A percentile compares a stretch with the other conserved stretches of the same genome.
Evolutionary conservation across 2,329 filamentous ascomycete genomes (phyloP).

Genomic region (Epichloe scottii): DNA sequence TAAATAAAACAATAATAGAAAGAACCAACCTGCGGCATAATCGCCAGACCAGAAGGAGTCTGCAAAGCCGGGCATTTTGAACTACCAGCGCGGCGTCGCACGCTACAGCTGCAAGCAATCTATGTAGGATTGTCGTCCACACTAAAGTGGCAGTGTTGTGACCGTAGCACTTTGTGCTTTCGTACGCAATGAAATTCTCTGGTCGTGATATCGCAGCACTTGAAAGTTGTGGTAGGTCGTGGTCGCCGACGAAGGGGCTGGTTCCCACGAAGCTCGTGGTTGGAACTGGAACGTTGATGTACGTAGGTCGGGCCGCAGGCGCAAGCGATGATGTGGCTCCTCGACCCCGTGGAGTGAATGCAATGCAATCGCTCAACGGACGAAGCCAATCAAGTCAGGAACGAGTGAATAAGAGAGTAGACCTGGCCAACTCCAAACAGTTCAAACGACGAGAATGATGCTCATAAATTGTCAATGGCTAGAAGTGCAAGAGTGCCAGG

Average conservation of each 20-base stretch:
- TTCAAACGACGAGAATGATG: background rate
- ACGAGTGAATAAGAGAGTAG: background rate
- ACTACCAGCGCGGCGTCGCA: conserved; percentile 7
- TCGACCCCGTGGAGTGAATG: background rate
- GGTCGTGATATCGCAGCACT: too few relatives aligned
- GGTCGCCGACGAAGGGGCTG: background rate
- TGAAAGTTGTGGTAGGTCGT: background rate
- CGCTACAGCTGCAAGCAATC: background rate
- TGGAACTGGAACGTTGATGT: background rate
- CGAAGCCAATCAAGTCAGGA: background rate
- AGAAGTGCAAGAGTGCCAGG: too few relatives aligned
- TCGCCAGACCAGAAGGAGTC: conserved; percentile 97
- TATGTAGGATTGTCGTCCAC: background rate
- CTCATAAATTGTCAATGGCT: background rate
- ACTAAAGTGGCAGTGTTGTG: background rate
- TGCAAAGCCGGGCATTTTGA: conserved; percentile 73
- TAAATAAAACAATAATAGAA: background rate
- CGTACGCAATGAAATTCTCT: background rate
- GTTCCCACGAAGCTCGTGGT: background rate
- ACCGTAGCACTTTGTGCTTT: background rate
- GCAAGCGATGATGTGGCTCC: background rate
- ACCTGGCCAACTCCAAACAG: background rate
- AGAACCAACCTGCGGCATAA: conserved; percentile 72
- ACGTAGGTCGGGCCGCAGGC: background rate
- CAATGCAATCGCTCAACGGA: background rate